Base-by-base conservation (phyloP, 2,329 filamentous ascomycete species). In the Orbilia ellipsospora region DNA sequence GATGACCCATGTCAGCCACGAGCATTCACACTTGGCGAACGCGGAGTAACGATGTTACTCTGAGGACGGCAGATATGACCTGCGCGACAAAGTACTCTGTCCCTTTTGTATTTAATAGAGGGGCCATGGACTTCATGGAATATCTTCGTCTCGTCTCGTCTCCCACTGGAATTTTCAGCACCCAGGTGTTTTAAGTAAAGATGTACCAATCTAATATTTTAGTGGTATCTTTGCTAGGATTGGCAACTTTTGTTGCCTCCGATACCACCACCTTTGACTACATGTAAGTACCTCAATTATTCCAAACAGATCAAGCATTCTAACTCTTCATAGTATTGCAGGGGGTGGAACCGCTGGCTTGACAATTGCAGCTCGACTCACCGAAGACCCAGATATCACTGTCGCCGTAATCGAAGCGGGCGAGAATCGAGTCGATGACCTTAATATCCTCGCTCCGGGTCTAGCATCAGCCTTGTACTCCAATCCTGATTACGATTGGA, bases 401-500 rank as follows among this genome's bases (percentile, higher is more conserved):
- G 59, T 79, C 60, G 12, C 61, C 28, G 8, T 79, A 45, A n/a
- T 69, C 7, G 31, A 78, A 23, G 69, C 69, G 15, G 69, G 69
- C 16, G 69, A 73, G 42, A 57, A 57, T 23, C 48, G 69, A 8
- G 31, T 63, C 20, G 28, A 48, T 26, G 69, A 73, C 26, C 56
- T 67, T 20, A 62, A 23, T 28, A 73, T 73, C 20, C 69, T 73
- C 31, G 69, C 69, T 13, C 69, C 69, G 10, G 69, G 69, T 2
- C 55, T 73, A 42, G 15, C 57, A 13, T 67, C 69, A 23, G 69
- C 62, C 3, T n/a, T 73, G 8, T 73, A 73, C 23, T 67, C 69
- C n/a, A 54, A 57, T 31, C 62, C 69, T 2, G 18, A 56, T 1
- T 80, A 80, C 44, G 81, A 86, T 77, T 84, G 85, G 81, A 83